Conservation (phyloP, 176 grass and related monocot genomes). For the Lolium rigidum region DNA sequence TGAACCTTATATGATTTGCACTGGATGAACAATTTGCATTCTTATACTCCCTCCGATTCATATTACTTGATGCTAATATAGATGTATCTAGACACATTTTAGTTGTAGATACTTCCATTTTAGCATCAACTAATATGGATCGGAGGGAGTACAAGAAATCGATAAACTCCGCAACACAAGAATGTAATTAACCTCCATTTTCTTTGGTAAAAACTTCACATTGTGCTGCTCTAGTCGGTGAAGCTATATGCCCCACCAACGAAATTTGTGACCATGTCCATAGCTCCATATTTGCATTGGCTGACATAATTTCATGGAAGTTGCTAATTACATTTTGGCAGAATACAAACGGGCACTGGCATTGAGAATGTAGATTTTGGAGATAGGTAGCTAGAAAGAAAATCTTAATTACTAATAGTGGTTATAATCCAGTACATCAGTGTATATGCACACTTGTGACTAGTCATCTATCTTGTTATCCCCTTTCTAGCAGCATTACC, state of each 20-base stretch:
- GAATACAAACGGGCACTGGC: neutral
- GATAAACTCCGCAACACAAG: neutral
- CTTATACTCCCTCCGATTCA: neutral
- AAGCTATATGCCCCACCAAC: neutral
- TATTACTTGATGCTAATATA: no score
- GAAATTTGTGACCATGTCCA: constrained; percentile 7
- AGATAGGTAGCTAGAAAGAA: constrained; percentile 12
- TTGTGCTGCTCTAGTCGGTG: constrained; percentile 1
- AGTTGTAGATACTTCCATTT: no score
- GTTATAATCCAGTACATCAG: neutral
- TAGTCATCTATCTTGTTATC: constrained; percentile 5
- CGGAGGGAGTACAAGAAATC: neutral
- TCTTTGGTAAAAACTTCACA: neutral
- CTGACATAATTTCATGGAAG: constrained; percentile 15
- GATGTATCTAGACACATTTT: no score
- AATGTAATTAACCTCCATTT: constrained; percentile 15
- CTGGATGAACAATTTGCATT: neutral
- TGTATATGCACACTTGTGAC: neutral
- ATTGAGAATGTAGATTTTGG: constrained; percentile 18
- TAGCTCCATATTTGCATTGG: neutral
- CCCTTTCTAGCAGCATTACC: constrained; percentile 29
- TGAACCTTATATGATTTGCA: neutral
- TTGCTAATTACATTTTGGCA: neutral
- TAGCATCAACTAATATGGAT: no score
- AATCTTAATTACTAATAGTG: constrained; percentile 11